Evolutionary conservation across 805 yeast species (phyloP).

Genomic region (Cyberlindnera xylosilytica): DNA sequence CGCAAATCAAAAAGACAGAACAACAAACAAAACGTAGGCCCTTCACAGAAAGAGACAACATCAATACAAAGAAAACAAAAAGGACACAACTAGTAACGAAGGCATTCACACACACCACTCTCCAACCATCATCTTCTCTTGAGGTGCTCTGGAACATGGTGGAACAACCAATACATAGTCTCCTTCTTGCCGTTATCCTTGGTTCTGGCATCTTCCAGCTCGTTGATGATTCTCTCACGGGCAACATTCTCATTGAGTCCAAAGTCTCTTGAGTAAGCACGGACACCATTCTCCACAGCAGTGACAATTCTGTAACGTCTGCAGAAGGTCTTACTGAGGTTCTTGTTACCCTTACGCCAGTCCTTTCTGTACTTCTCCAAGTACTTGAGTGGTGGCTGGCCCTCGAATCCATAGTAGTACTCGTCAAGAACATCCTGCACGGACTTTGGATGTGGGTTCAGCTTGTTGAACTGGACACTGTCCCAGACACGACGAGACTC

Average conservation of each 20-base stretch:
- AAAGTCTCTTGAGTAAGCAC: conserved; percentile 17
- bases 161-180: conserved; percentile 31
- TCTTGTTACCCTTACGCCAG: conserved; percentile 29
- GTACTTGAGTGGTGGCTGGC: conserved; percentile 28
- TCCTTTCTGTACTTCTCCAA: conserved; percentile 26
- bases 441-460: conserved; percentile 25
- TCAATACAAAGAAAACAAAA: background rate
- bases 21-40: too few species aligned
- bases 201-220: conserved; percentile 23
- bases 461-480: conserved; percentile 16
- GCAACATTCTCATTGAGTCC: conserved; percentile 22
- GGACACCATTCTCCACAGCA: conserved; percentile 26
- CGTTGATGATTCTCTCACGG: conserved; percentile 22
- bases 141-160: conserved; percentile 26
- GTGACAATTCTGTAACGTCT: conserved; percentile 26
- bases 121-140: conserved; percentile 18
- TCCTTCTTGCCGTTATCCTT: conserved; percentile 27
- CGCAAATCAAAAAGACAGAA: too few species aligned
- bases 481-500: conserved; percentile 20
- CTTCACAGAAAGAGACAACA: background rate
- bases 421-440: conserved; percentile 29
- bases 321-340: conserved; percentile 25
- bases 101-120: background rate
- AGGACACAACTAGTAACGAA: background rate
- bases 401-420: conserved; percentile 26